These are phyloP conservation scores for Capsella bursapastoris DNA, from an alignment of 345 rosid genomes.

Conservation along the genomic window DNA sequence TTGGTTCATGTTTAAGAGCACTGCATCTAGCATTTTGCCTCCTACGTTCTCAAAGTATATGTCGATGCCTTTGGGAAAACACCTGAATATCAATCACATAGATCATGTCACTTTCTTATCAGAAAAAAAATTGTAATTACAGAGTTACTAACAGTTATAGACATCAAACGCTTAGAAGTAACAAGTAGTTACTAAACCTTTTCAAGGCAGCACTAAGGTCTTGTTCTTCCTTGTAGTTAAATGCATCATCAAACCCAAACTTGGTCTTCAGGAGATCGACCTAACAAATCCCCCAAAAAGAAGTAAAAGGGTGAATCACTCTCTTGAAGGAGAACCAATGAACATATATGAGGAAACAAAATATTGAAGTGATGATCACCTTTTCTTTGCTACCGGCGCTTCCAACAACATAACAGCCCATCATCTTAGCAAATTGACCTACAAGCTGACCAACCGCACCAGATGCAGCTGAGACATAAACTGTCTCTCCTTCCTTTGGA, in stretches of 20 bases:
- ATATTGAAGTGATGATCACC: constrained; percentile 34
- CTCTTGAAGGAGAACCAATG: background rate
- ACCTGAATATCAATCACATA: constrained; percentile 12
- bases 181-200: constrained; percentile 48
- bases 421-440: constrained; percentile 57
- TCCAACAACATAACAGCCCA: constrained; percentile 63
- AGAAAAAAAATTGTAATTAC: too few relatives aligned
- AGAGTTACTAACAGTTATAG: background rate
- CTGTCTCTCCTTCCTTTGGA: constrained; percentile 55
- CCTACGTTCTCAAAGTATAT: constrained; percentile 61
- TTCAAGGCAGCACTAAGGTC: constrained; percentile 60
- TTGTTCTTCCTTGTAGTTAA: constrained; percentile 75
- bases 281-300: constrained; percentile 30
- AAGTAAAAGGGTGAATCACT: constrained; percentile 13
- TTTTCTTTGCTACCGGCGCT: constrained; percentile 60
- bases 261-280: constrained; percentile 66
- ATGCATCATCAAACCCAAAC: constrained; percentile 76
- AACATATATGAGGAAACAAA: background rate
- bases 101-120: background rate
- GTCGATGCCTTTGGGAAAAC: constrained; percentile 56
- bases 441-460: constrained; percentile 66
- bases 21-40: constrained; percentile 63
- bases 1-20: constrained; percentile 52
- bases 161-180: constrained; percentile 1
- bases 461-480: constrained; percentile 59